Percentiles rank a stretch among this genome's conserved stretches.
phyloP scores from a whole-genome alignment of 345 rosid species.

The Excoecaria cochinchinensis region DNA sequence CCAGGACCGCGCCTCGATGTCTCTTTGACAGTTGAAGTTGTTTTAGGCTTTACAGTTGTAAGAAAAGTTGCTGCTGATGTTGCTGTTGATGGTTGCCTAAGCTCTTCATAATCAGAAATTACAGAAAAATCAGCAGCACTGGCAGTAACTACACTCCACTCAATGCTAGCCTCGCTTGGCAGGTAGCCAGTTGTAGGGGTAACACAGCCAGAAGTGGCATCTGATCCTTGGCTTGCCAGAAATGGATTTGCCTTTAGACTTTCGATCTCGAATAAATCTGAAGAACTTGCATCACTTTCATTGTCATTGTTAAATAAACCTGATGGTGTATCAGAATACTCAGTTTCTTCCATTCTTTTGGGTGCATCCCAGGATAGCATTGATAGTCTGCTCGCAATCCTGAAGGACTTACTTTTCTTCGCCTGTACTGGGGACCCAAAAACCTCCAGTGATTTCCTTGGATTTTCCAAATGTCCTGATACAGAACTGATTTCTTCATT shows the following conservation, averaged over 20 bases:
- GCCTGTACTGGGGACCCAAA: slow-evolving; percentile 53
- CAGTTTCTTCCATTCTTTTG: slow-evolving; percentile 36
- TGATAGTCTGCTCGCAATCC: slow-evolving; percentile 44
- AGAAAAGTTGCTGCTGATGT: slow-evolving; percentile 19
- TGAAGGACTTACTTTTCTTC: slow-evolving; percentile 32
- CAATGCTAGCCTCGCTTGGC: slow-evolving; percentile 87
- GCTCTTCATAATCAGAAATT: slow-evolving; percentile 59
- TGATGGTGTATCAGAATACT: slow-evolving; percentile 17
- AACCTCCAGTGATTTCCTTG: slow-evolving; percentile 54
- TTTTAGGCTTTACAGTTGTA: slow-evolving; percentile 23
- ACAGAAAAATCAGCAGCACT: slow-evolving; percentile 72
- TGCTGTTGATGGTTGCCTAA: slow-evolving; percentile 24
- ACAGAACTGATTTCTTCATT: background rate
- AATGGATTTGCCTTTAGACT: slow-evolving; percentile 60
- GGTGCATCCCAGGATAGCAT: slow-evolving; percentile 48
- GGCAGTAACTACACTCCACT: slow-evolving; percentile 87
- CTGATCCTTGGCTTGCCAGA: slow-evolving; percentile 58
- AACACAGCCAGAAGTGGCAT: slow-evolving; percentile 44
- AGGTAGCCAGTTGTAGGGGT: slow-evolving; percentile 60
- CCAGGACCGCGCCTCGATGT: slow-evolving; percentile 35
- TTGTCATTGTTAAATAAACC: slow-evolving; percentile 37
- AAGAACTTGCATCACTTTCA: slow-evolving; percentile 73
- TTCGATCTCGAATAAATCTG: slow-evolving; percentile 84
- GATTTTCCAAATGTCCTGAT: slow-evolving; percentile 18
- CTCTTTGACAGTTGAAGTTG: slow-evolving; percentile 22